phyloP scores from a whole-genome alignment of 169 alveolate genomes.

The Cryptosporidium felis region DNA sequence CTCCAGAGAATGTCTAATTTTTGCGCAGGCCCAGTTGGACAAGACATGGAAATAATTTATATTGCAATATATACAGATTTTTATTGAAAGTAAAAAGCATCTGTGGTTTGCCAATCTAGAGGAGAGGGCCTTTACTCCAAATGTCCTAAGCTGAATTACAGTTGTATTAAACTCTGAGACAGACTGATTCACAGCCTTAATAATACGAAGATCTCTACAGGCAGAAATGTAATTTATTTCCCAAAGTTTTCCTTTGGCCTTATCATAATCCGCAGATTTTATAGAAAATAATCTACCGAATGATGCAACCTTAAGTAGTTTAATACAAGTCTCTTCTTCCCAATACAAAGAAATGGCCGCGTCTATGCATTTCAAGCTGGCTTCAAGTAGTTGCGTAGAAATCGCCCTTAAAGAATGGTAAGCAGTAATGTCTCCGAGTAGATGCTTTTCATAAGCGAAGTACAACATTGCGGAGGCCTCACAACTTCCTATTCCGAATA shows the following conservation, averaged over 20 bases:
- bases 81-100: conserved; percentile 77
- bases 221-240: conserved; percentile 40
- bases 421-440: conserved; percentile 79
- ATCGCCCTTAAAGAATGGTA: conserved; percentile 82
- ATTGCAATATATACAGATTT: conserved; percentile 80
- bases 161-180: conserved; percentile 42
- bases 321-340: conserved; percentile 69
- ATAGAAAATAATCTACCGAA: conserved; percentile 39
- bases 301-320: conserved; percentile 43
- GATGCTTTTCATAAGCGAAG: conserved; percentile 79
- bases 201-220: conserved; percentile 63
- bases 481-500: conserved; percentile 79
- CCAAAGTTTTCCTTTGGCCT: conserved; percentile 36
- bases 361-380: conserved; percentile 78
- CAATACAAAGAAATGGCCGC: conserved; percentile 81
- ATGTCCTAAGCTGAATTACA: conserved; percentile 35
- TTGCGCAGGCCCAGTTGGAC: conserved; percentile 79
- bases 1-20: conserved; percentile 75
- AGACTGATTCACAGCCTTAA: conserved; percentile 38
- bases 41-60: conserved; percentile 73
- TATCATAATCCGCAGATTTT: background rate
- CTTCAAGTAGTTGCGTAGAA: conserved; percentile 77
- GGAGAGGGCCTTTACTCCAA: conserved; percentile 24
- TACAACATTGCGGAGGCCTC: conserved; percentile 83
- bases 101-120: conserved; percentile 60